These are phyloP conservation scores for Babjeviella inositovora DNA, from an alignment of 805 yeast genomes.

Conservation along the genomic window DNA sequence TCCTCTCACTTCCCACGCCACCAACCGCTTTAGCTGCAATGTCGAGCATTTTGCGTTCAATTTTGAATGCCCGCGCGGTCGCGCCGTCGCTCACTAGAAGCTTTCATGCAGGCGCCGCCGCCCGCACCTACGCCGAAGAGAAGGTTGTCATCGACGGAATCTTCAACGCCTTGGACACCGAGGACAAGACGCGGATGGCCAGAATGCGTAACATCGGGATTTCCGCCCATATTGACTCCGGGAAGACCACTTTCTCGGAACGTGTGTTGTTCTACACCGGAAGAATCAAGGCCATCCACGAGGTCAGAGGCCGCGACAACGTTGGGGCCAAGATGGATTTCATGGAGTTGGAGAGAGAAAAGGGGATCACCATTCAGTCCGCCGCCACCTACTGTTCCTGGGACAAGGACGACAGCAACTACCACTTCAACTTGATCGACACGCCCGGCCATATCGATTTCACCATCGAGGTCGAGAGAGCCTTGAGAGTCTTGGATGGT, in stretches of 20 bases:
- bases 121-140: slow-evolving; percentile 63
- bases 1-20: too few relatives aligned
- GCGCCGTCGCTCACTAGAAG: too few relatives aligned
- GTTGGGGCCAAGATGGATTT: slow-evolving; percentile 99
- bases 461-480: slow-evolving; percentile 97
- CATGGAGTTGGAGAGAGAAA: slow-evolving; percentile 96
- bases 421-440: slow-evolving; percentile 89
- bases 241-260: slow-evolving; percentile 96
- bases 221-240: slow-evolving; percentile 96
- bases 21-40: too few relatives aligned
- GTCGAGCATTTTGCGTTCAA: too few relatives aligned
- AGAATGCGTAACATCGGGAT: slow-evolving; percentile 89
- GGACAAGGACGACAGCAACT: slow-evolving; percentile 56
- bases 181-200: slow-evolving; percentile 32
- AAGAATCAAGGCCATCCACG: slow-evolving; percentile 91
- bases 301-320: slow-evolving; percentile 90
- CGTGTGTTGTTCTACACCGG: slow-evolving; percentile 95
- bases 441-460: slow-evolving; percentile 99
- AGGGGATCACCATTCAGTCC: slow-evolving; percentile 96
- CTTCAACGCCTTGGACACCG: slow-evolving; percentile 25
- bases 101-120: too few relatives aligned
- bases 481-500: slow-evolving; percentile 94
- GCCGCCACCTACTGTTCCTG: slow-evolving; percentile 98
- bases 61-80: too few relatives aligned
- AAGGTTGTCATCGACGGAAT: slow-evolving; percentile 51